Conservation (phyloP, 2,329 filamentous ascomycete species). For the Cercospora zeina region DNA sequence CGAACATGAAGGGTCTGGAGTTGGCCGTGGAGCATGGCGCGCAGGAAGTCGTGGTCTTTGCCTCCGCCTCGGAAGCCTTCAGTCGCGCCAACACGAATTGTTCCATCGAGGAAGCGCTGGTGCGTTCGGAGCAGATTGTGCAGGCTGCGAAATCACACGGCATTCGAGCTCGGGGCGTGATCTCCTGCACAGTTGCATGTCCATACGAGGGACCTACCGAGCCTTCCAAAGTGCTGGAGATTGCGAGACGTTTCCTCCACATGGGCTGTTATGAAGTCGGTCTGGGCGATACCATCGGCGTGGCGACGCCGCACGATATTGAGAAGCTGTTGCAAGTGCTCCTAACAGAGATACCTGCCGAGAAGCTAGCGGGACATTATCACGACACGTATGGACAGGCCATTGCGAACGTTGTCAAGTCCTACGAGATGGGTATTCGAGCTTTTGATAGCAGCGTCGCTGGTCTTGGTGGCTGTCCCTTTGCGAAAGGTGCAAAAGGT, state of each 20-base stretch:
- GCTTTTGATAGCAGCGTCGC: conserved; percentile 36
- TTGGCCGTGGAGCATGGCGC: conserved; percentile 55
- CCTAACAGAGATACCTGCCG: conserved; percentile 28
- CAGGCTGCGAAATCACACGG: conserved; percentile 34
- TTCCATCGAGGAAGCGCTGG: conserved; percentile 43
- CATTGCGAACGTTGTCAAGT: conserved; percentile 33
- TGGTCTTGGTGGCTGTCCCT: conserved; percentile 38
- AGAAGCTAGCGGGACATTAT: conserved; percentile 36
- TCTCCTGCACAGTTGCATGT: conserved; percentile 48
- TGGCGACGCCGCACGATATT: conserved; percentile 35
- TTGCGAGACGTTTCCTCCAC: conserved; percentile 26
- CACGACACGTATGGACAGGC: conserved; percentile 40
- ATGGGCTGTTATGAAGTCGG: conserved; percentile 38
- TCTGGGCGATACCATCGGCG: conserved; percentile 36
- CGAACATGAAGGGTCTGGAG: conserved; percentile 51
- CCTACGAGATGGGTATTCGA: conserved; percentile 33
- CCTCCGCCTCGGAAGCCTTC: conserved; percentile 47
- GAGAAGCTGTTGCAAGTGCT: conserved; percentile 41
- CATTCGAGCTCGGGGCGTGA: conserved; percentile 43
- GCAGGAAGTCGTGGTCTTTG: conserved; percentile 46
- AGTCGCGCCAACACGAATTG: conserved; percentile 48
- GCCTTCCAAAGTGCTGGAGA: conserved; percentile 27
- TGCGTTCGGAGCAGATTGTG: conserved; percentile 40
- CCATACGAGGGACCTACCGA: conserved; percentile 41
- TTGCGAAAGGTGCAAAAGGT: conserved; percentile 35